Evolutionary conservation across 2,329 filamentous ascomycete genomes (phyloP), one percentile per base, ranked within the genome.

Genomic region (Orbilia oligospora): DNA sequence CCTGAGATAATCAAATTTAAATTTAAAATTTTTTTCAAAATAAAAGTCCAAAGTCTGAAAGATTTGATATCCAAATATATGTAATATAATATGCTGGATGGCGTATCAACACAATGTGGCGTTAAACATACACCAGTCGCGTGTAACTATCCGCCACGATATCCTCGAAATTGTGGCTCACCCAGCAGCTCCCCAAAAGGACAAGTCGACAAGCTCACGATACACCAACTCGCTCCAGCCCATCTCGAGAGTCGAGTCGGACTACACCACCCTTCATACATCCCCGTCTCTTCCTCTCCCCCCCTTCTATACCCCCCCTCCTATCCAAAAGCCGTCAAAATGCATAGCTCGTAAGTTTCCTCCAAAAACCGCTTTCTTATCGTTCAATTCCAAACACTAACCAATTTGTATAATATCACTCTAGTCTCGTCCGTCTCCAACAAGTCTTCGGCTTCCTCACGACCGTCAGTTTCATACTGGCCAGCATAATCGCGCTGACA

Each of bases 371-470:
- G 5, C 12, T n/a, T 16, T 14, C 9, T 18, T 55, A 16, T 18
- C 6, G 27, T 27, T 16, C n/a, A 65, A 8, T 55, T 18, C 44
- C 5, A 8, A 27, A 61, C n/a, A 33, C 38, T 55, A 36, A 64
- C 55, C 27, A 30, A 30, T 30, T 30, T 30, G 68, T 41, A 71
- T 55, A 44, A 65, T 33, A n/a, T n/a, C n/a, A 33, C n/a, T 1
- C 9, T 18, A 89, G 92, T 56, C 86, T 97, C 61, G 93, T 92
- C 80, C 93, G 96, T 81, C 85, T 91, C 81, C 96, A 99, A 86
- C 95, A 93, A 86, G 91, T 94, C 84, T 99, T 99, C 84, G 94
- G 96, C 85, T 97, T 97, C 90, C 97, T 98, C 88, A 98, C 96
- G 18, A 97, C 94, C 27, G 94, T 97, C 80, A 91, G 92, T 72